A percentile compares a stretch with the other conserved stretches of the same genome.
These are phyloP conservation scores for Stachybotrys chartarum DNA, from an alignment of 2,329 filamentous ascomycete species.

Conservation along the genomic window DNA sequence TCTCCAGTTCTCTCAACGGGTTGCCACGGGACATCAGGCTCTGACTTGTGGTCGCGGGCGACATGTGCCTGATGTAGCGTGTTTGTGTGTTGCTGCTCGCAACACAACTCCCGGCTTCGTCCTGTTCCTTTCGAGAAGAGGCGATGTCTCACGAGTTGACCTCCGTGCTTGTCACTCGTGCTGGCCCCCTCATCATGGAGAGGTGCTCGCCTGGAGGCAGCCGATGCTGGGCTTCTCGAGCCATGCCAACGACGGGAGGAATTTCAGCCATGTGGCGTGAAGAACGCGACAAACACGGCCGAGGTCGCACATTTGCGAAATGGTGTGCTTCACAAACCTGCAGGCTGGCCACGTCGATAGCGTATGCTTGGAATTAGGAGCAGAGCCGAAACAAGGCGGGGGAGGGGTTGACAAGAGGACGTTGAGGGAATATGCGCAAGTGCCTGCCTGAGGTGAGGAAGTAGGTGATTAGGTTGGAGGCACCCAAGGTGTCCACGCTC, in stretches of 20 bases:
- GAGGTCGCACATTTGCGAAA: background rate
- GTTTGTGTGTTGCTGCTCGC: background rate
- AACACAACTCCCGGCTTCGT: background rate
- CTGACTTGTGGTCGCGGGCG: no score
- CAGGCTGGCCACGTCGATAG: background rate
- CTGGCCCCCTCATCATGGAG: background rate
- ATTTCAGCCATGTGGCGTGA: background rate
- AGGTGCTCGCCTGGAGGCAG: background rate
- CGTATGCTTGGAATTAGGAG: background rate
- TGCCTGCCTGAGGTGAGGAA: no score
- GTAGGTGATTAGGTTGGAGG: no score
- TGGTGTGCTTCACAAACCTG: background rate
- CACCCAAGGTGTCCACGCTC: no score
- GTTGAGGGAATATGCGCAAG: background rate
- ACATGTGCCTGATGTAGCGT: background rate
- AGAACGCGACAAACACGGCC: background rate
- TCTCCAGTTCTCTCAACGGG: no score
- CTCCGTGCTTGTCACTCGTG: background rate
- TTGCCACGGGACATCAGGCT: no score
- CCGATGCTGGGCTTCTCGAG: background rate
- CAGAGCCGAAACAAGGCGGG: background rate
- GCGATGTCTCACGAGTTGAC: background rate
- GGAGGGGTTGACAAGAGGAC: background rate
- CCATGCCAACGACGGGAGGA: background rate
- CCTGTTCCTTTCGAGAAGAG: background rate